Percentiles rank a stretch among this genome's conserved stretches.
phyloP scores from a whole-genome alignment of 352 stramenopile species.

The Pythium coloratum region DNA sequence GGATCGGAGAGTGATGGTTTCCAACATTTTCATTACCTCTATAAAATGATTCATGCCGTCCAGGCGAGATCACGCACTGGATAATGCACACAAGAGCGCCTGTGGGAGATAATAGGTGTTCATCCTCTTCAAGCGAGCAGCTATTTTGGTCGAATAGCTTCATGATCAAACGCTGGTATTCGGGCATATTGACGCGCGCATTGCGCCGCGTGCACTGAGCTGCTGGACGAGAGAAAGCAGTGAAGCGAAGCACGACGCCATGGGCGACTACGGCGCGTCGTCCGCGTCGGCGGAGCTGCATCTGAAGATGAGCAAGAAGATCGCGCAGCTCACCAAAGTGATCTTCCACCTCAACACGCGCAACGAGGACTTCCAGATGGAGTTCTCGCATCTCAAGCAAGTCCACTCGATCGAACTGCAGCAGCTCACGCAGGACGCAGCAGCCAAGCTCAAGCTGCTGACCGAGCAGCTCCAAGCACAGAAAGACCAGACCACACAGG shows the following conservation, averaged over 20 bases:
- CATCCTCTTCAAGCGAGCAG: not conserved
- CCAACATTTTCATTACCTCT: not conserved
- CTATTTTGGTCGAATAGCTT: not conserved
- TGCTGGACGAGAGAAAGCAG: not conserved
- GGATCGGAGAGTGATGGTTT: not conserved
- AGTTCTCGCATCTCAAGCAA: conserved; percentile 48
- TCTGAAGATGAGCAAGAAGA: conserved; percentile 95
- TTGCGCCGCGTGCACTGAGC: not conserved
- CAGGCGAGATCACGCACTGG: too few species aligned
- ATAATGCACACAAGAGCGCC: too few species aligned
- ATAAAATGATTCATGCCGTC: not conserved
- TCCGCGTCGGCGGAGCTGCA: conserved; percentile 66
- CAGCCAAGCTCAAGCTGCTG: conserved; percentile 47
- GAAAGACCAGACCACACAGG: conserved; percentile 30
- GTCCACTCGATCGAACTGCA: conserved; percentile 42
- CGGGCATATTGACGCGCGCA: not conserved
- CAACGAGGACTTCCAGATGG: conserved; percentile 90
- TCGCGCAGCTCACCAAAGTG: conserved; percentile 93
- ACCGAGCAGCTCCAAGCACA: conserved; percentile 42
- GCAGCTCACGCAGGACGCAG: conserved; percentile 53
- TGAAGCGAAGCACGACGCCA: conserved; percentile 4
- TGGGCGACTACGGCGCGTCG: conserved; percentile 29
- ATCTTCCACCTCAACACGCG: conserved; percentile 94
- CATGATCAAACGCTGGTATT: not conserved
- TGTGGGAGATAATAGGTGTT: not conserved